These are phyloP conservation scores for Combretum micranthum DNA, from an alignment of 345 rosid genomes.

Conservation along the genomic window DNA sequence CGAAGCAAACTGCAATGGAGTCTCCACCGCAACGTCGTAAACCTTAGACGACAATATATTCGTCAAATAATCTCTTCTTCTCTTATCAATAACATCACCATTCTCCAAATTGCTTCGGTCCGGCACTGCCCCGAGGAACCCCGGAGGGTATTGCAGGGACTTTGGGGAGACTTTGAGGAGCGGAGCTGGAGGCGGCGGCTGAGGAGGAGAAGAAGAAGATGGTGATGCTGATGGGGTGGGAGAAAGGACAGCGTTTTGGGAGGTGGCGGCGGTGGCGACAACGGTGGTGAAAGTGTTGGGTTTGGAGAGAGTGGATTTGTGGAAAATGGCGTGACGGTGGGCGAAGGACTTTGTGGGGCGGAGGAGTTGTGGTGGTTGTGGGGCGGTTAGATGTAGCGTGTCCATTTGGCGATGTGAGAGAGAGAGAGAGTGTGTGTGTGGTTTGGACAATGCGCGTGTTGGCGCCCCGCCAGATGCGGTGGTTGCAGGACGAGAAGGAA, in stretches of 20 bases:
- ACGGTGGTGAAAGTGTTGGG: conserved; percentile 13
- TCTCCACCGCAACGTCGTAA: conserved; percentile 75
- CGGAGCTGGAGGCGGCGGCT: neutral
- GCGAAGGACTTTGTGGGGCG: conserved; percentile 4
- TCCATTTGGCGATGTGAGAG: conserved; percentile 11
- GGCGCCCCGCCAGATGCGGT: too few relatives aligned
- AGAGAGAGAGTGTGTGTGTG: neutral
- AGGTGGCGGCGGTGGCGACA: conserved; percentile 14
- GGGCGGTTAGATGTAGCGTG: conserved; percentile 9
- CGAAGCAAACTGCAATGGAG: conserved; percentile 63
- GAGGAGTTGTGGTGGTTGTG: conserved; percentile 7
- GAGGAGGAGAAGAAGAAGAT: conserved; percentile 4
- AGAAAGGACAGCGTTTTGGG: conserved; percentile 15
- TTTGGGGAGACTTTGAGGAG: conserved; percentile 41
- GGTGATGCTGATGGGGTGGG: conserved; percentile 8
- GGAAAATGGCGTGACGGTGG: neutral
- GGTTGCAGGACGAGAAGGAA: too few relatives aligned
- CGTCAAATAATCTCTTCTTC: conserved; percentile 38
- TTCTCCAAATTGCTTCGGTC: conserved; percentile 28
- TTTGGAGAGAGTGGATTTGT: conserved; percentile 15
- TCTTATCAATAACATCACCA: conserved; percentile 44
- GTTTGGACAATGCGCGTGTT: neutral
- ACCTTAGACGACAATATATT: conserved; percentile 69
- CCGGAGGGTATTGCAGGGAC: conserved; percentile 72
- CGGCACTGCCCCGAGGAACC: conserved; percentile 79